Base-by-base conservation (phyloP, 768 basidiomycete genomes). In the Boletellus sp. region DNA sequence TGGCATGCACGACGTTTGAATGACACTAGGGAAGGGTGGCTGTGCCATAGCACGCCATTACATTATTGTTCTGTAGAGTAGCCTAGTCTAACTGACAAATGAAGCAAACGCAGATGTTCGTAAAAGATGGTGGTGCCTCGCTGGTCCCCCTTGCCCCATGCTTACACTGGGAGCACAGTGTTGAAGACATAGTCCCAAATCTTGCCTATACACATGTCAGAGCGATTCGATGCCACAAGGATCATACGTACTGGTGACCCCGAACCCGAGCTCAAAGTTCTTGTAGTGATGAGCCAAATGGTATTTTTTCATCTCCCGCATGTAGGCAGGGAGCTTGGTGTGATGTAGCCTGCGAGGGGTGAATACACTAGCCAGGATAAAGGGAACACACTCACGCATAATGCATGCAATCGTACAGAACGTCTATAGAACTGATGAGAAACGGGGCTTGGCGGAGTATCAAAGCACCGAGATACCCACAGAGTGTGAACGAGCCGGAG, bases 261-360 rank as follows among this genome's bases (percentile, higher is more conserved):
- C 94, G 64, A 94, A 98, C 16, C 94, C 94, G 38, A 98, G 86
- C 64, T 96, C 93, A 66, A 92, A 95, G 74, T 96, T 95, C 72
- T 96, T 96, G 76, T 95, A 96, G 68, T 97, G 95, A 64, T 97
- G 94, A 7, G 92, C 94, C 55, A 99, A 80, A 61, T 99, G 96
- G 64, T 97, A 98, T 65, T 90, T 90, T 77, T 99, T 99, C 88
- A 90, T 87, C 65, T 93, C 87, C 50, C 78, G 78, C 71, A 98
- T 67, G 71, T 97, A 96, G 32, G 83, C 73, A 3, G 93, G 92
- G 20, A 95, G 80, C 57, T 75, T 82, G 3, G 89, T 86, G 71
- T 96, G 93, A 65, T 95, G 94, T 49, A 94, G 75, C 20, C 85
- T 83, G 56, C 31, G 53, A 39, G 23, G 44, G 45, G 26, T 57